Evolutionary conservation across 2,329 filamentous ascomycete species (phyloP), one percentile per base, ranked within the genome.

Genomic region (Blastomyces silverae): DNA sequence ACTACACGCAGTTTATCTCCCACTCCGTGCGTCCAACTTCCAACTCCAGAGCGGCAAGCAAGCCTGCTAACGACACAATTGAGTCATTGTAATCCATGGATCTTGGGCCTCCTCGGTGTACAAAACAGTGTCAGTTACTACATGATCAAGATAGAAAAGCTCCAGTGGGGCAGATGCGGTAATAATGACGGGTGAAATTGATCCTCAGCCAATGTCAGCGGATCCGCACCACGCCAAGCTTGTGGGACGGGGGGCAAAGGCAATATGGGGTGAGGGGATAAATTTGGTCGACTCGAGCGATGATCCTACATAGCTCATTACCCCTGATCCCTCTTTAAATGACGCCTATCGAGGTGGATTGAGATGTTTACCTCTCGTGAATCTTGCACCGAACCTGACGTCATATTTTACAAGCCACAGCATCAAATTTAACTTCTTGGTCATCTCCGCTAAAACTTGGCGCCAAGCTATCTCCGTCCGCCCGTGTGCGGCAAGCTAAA

Each of bases 161-260:
- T 48, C 17, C 11, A 63, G 66, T 65, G 66, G 66, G 65, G 55
- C 62, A 60, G 42, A 66, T 66, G 63, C 66, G 60, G 67, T 66
- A 66, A 68, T 67, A 64, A 69, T 70, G 61, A 62, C 61, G 61
- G 25, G 2, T 6, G 6, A 25, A 22, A 15, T 15, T 2, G 34
- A 22, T 28, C n/a, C n/a, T 25, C 48, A 25, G 10, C 48, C 48
- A 52, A 52, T 52, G 48, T 4, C 6, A 15, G 20, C 20, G 44
- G 20, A n/a, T 44, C 20, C 17, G 3, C 17, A 2, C 44, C 44
- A 22, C 42, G 17, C 42, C 15, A 48, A 48, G 2, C 44, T 10
- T 48, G 44, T 48, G 5, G 39, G 39, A 44, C 3, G 13, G 39
- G 39, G 3, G 39, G 39, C 39, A 4, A 44, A n/a, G 22, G 48